These are phyloP conservation scores for Sugiyamaella castrensis DNA, from an alignment of 1,139 yeast genomes.

Conservation along the genomic window DNA sequence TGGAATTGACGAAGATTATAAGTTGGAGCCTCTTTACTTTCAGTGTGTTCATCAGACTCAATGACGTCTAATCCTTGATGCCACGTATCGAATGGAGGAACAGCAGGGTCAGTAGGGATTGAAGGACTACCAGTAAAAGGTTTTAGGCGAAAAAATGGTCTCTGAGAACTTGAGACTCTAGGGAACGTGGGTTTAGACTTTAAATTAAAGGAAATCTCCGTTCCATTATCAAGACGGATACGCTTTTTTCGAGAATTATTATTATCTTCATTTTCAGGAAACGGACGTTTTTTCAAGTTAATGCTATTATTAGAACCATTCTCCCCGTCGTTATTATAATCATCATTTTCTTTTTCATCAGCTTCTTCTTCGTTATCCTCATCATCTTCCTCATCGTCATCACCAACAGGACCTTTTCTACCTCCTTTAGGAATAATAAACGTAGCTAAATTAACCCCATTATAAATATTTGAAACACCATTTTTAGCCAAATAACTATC, in stretches of 20 bases:
- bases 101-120: slow-evolving; percentile 22
- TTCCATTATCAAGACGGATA: slow-evolving; percentile 17
- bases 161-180: slow-evolving; percentile 18
- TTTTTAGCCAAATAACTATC: slow-evolving; percentile 32
- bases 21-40: slow-evolving; percentile 56
- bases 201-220: slow-evolving; percentile 11
- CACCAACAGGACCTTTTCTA: neutral
- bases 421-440: slow-evolving; percentile 30
- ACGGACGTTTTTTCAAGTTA: slow-evolving; percentile 3
- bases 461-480: slow-evolving; percentile 15
- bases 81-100: slow-evolving; percentile 28
- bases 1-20: slow-evolving; percentile 63
- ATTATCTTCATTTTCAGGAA: slow-evolving; percentile 1
- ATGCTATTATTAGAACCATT: slow-evolving; percentile 14
- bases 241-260: slow-evolving; percentile 7
- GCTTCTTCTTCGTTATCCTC: slow-evolving; percentile 25
- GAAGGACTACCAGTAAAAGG: slow-evolving; percentile 20
- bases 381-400: slow-evolving; percentile 14
- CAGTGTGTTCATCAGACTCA: slow-evolving; percentile 17
- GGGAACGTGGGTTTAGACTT: slow-evolving; percentile 12
- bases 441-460: slow-evolving; percentile 17
- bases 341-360: slow-evolving; percentile 24
- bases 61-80: slow-evolving; percentile 21
- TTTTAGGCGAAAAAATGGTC: slow-evolving; percentile 17
- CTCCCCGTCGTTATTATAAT: slow-evolving; percentile 16